Evolutionary conservation across 139 green algal species (phyloP).

Genomic region (Dunaliella primolecta): DNA sequence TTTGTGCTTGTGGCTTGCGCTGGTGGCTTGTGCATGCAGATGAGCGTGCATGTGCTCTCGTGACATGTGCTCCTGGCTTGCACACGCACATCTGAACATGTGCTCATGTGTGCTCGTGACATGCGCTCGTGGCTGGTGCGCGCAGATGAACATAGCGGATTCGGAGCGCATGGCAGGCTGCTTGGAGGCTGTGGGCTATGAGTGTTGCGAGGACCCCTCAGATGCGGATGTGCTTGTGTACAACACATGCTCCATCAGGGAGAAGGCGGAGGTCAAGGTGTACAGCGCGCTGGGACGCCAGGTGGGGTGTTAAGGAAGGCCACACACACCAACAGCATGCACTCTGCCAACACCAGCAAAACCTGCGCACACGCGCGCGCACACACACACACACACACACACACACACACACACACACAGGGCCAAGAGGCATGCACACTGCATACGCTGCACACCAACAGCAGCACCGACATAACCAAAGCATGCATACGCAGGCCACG

Average conservation of each 20-base stretch:
- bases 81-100: too few relatives aligned
- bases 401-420: neutral
- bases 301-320: slow-evolving; percentile 22
- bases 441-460: neutral
- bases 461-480: too few relatives aligned
- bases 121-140: too few relatives aligned
- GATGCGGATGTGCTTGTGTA: slow-evolving; percentile 93
- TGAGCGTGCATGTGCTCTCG: too few relatives aligned
- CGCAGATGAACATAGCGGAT: slow-evolving; percentile 97
- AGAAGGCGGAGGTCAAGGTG: slow-evolving; percentile 96
- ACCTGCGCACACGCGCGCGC: neutral
- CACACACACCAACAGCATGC: neutral
- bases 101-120: too few relatives aligned
- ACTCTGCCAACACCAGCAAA: too few relatives aligned
- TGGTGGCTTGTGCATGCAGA: too few relatives aligned
- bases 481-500: too few relatives aligned
- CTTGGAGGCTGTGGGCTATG: slow-evolving; percentile 86
- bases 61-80: too few relatives aligned
- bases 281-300: slow-evolving; percentile 85
- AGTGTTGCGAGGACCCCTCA: slow-evolving; percentile 63
- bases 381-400: neutral
- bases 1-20: too few relatives aligned
- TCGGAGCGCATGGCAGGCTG: slow-evolving; percentile 93
- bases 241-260: slow-evolving; percentile 97
- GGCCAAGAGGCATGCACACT: too few relatives aligned